Evolutionary conservation across 2,329 filamentous ascomycete species (phyloP), one percentile per base, ranked within the genome.

Genomic region (Stromatinia cepivora): DNA sequence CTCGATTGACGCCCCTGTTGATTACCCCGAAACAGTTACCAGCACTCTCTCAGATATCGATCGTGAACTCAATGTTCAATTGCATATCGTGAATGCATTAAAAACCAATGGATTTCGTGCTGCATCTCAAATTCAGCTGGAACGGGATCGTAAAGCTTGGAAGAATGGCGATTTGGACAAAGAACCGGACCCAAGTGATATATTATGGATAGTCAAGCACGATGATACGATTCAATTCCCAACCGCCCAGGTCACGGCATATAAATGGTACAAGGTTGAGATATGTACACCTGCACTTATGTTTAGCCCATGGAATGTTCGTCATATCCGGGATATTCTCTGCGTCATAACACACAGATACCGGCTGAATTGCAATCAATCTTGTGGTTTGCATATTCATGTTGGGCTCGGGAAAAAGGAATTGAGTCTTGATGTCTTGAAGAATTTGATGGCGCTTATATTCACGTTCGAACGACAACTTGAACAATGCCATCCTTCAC

Each of bases 371-470:
- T 66, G 69, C 53, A 78, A 78, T 64, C 34, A 67, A 5, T 71
- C 70, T 8, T 76, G 73, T 36, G 77, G 76, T 0, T 45, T 78
- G 0, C 78, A 80, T 59, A 73, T 79, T 25, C 78, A 80, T 64
- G 71, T 80, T 34, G 77, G 77, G 6, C 74, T 77, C 36, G 73
- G 72, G 1, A 52, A 42, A n/a, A 39, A 71, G 5, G 73, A 73
- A 0, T 78, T 78, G 50, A 66, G 65, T 9, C 53, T 76, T 17
- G 39, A 66, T 10, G 73, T 73, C 1, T 50, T 80, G n/a, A 74
- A 74, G 67, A 79, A 78, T 42, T 42, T 79, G 13, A 52, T 78
- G 36, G 73, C 72, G 0, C 56, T 75, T 4, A 66, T 74, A 20
- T 73, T 73, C 52, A 76, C 75, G 0, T 77, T 78, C 67, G 78